These are phyloP conservation scores for Halteria grandinella DNA, from an alignment of 73 alveolate genomes.

Conservation along the genomic window DNA sequence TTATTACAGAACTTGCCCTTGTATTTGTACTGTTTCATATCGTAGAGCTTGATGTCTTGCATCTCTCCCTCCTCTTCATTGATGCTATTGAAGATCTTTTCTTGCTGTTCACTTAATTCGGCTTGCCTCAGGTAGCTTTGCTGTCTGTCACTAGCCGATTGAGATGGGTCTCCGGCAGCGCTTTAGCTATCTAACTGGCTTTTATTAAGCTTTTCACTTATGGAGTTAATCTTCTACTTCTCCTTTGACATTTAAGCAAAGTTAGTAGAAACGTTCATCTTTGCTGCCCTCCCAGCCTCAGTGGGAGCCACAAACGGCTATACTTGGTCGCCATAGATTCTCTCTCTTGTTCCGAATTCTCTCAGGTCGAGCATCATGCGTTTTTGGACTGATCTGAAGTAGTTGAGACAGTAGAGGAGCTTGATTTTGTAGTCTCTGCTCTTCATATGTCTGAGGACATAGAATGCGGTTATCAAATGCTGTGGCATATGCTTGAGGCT, in stretches of 20 bases:
- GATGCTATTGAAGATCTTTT: slow-evolving; percentile 8
- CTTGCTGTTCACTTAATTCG: not conserved
- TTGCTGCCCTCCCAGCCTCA: slow-evolving; percentile 33
- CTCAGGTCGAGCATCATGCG: slow-evolving; percentile 57
- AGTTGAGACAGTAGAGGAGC: slow-evolving; percentile 50
- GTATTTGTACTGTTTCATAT: slow-evolving; percentile 49
- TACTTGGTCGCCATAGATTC: slow-evolving; percentile 59
- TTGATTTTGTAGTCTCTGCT: slow-evolving; percentile 62
- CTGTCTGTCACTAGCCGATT: not conserved
- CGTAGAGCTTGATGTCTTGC: slow-evolving; percentile 39
- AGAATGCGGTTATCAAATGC: slow-evolving; percentile 67
- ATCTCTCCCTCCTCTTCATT: slow-evolving; percentile 30
- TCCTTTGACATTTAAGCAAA: slow-evolving; percentile 6
- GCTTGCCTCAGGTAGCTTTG: slow-evolving; percentile 1
- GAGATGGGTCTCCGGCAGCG: not conserved
- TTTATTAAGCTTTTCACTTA: not conserved
- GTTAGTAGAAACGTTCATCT: slow-evolving; percentile 41
- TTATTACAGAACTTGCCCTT: slow-evolving; percentile 54
- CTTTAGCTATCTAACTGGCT: not conserved
- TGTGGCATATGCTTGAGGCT: slow-evolving; percentile 54
- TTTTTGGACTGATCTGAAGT: slow-evolving; percentile 62
- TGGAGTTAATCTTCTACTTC: not conserved
- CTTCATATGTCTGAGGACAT: slow-evolving; percentile 65
- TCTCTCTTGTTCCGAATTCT: slow-evolving; percentile 68
- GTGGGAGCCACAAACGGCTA: slow-evolving; percentile 36